Conservation (phyloP, 2,329 filamentous ascomycete species). For the Epichloe sp. region DNA sequence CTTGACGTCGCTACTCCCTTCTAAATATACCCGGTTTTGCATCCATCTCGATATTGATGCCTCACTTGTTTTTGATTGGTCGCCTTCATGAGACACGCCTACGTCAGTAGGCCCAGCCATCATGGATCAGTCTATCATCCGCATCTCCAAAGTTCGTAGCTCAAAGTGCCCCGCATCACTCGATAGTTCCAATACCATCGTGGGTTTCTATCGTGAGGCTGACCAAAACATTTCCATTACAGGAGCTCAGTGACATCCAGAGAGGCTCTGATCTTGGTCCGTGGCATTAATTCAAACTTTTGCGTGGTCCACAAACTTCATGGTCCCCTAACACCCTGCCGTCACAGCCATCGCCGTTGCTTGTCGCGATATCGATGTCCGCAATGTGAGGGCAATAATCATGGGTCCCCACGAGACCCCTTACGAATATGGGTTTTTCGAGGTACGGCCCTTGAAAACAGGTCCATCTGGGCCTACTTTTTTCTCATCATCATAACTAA, state of each 20-base stretch:
- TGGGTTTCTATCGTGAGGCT: conserved; percentile 4
- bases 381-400: conserved; percentile 75
- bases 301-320: neutral
- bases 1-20: neutral
- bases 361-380: conserved; percentile 77
- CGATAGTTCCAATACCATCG: conserved; percentile 7
- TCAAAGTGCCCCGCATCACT: conserved; percentile 9
- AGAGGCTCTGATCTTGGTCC: conserved; percentile 71
- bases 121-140: conserved; percentile 71
- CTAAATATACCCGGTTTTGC: neutral
- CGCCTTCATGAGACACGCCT: neutral
- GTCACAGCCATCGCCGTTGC: conserved; percentile 66
- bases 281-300: conserved; percentile 17
- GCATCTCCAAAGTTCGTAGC: conserved; percentile 62
- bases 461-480: neutral
- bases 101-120: conserved; percentile 7
- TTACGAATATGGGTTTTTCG: conserved; percentile 95
- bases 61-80: neutral
- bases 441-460: conserved; percentile 42
- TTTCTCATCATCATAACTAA: neutral
- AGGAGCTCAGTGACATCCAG: conserved; percentile 82
- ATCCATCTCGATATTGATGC: neutral
- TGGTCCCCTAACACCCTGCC: neutral
- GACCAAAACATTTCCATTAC: conserved; percentile 4
- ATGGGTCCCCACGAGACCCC: conserved; percentile 88